Base-by-base conservation (phyloP, 129 eudicot species). In the Solidago caesia region DNA sequence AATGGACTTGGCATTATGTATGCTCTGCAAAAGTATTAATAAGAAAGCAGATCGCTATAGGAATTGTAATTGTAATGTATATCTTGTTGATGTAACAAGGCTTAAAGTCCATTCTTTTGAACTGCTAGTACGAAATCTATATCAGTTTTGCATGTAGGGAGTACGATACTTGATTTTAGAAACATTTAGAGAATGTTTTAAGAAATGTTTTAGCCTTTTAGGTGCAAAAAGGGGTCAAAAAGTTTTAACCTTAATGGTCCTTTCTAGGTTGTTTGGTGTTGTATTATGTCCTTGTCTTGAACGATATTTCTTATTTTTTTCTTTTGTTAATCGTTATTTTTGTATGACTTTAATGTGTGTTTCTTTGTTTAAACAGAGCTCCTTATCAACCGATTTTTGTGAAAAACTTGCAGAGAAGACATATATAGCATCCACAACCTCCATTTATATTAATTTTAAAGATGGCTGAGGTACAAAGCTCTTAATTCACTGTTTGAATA, bases 401-500 rank as follows among this genome's bases (percentile, higher is more conserved):
- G 42, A 52, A 64, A 13, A 29, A 44, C 57, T 52, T 14, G 55
- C 69, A 16, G 8, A 52, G 27, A 21, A 7, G 49, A 29, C 11
- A 51, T 63, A 5, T 25, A 15, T 72, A 44, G 69, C 75, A 67
- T 45, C 63, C n/a, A 39, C 45, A 70, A 10, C 75, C 29, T 68
- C 27, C 15, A 5, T 46, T 47, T n/a, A 44, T 33, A 15, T 63
- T 33, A 71, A 71, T 2, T 52, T 9, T 0, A 10, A 55, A 73
- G 51, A 79, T 79, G 82, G 78, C 82, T 5, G 82, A 79, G 82
- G 82, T 79, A 79, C 46, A 11, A 10, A 5, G 14, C 66, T 14
- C 8, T 69, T 33, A 12, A 21, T 49, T 69, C 4, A 46, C 8
- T 49, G 13, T 69, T 6, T 27, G 39, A 64, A 13, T 33, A 33